Evolutionary conservation across 306 rosid species (phyloP).

Genomic region (Mimosa pudica): DNA sequence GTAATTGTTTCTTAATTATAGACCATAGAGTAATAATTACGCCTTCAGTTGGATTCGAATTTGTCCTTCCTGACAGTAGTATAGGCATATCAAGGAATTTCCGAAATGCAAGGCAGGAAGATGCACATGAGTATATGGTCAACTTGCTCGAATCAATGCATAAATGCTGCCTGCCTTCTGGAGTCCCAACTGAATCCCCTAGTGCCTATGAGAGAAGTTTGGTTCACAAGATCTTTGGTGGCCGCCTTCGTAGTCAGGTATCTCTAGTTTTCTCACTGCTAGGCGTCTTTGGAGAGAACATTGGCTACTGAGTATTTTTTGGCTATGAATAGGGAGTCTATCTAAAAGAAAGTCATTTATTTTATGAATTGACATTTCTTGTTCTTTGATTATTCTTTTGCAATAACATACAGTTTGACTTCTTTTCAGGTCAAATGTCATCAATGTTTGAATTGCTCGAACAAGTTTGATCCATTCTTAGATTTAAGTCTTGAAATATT

Average conservation of each 20-base stretch:
- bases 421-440: conserved; percentile 78
- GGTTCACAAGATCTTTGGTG: conserved; percentile 96
- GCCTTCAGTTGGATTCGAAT: conserved; percentile 20
- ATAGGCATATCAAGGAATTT: conserved; percentile 93
- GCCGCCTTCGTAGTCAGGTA: conserved; percentile 95
- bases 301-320: background rate
- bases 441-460: conserved; percentile 83
- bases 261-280: conserved; percentile 14
- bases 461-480: conserved; percentile 89
- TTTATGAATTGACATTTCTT: background rate
- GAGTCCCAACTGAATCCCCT: conserved; percentile 92
- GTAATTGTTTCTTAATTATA: background rate
- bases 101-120: conserved; percentile 86
- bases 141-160: conserved; percentile 98
- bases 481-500: conserved; percentile 94
- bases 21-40: background rate
- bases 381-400: background rate
- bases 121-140: conserved; percentile 99
- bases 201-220: conserved; percentile 94
- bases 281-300: background rate
- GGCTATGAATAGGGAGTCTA: conserved; percentile 15
- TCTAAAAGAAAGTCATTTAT: background rate
- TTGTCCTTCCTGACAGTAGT: conserved; percentile 55
- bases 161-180: conserved; percentile 93
- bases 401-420: conserved; percentile 11